A percentile compares a stretch with the other conserved stretches of the same genome.
Conservation (phyloP, 306 rosid genomes). For the Parietaria judaica region DNA sequence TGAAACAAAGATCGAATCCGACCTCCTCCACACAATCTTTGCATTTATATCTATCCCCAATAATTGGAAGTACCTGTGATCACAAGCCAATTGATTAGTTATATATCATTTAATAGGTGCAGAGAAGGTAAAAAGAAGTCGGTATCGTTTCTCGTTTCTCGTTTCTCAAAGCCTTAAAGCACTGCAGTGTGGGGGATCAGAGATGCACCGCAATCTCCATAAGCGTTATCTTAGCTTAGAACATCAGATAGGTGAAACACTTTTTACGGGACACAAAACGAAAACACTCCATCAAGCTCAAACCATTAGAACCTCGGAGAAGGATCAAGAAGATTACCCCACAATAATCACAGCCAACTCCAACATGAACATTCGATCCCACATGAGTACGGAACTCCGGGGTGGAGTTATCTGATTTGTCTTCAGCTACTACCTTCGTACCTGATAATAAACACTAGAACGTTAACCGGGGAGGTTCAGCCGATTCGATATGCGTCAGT, state of each 20-base stretch:
- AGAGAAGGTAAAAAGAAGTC: neutral
- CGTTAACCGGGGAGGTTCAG: conserved; percentile 7
- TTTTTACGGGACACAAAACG: neutral
- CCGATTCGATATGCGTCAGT: neutral
- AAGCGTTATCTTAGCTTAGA: neutral
- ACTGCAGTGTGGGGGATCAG: neutral
- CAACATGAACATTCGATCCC: conserved; percentile 31
- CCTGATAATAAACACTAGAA: conserved; percentile 36
- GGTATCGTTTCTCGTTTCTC: neutral
- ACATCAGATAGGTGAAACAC: neutral
- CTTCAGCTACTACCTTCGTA: conserved; percentile 21
- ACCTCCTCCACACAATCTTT: conserved; percentile 47
- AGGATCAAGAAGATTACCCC: conserved; percentile 55
- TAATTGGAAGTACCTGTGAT: conserved; percentile 53
- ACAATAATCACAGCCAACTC: conserved; percentile 73
- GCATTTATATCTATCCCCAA: conserved; percentile 74
- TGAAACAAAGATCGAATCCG: conserved; percentile 80
- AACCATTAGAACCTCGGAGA: conserved; percentile 7
- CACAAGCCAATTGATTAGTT: conserved; percentile 1
- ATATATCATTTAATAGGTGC: neutral
- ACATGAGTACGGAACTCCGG: conserved; percentile 24
- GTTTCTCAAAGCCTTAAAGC: neutral
- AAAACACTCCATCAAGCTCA: conserved; percentile 11
- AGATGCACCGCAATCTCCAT: too few species aligned
- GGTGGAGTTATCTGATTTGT: conserved; percentile 13